Evolutionary conservation across 768 basidiomycete species (phyloP).

Genomic region (Suillus ampliporus): DNA sequence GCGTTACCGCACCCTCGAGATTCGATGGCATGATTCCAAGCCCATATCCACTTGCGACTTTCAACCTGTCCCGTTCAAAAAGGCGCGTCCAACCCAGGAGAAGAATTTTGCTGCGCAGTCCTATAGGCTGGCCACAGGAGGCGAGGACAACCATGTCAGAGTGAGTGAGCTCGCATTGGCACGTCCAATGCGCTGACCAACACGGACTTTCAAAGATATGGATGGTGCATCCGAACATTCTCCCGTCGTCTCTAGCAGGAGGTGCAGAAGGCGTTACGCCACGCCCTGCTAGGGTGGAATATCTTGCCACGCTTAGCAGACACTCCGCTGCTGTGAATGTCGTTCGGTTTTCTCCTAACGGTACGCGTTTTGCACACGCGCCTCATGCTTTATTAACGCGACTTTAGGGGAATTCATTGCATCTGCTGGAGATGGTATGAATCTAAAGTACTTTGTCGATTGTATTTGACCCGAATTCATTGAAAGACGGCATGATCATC

Average conservation of each 20-base stretch:
- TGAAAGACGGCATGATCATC: constrained; percentile 92
- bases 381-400: constrained; percentile 5
- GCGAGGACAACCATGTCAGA: constrained; percentile 96
- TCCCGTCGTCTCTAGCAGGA: constrained; percentile 62
- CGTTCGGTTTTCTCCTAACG: constrained; percentile 94
- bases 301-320: constrained; percentile 89
- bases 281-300: constrained; percentile 89
- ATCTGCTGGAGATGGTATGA: constrained; percentile 95
- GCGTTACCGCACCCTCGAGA: constrained; percentile 91
- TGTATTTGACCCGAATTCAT: constrained; percentile 14
- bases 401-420: constrained; percentile 84
- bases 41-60: constrained; percentile 98
- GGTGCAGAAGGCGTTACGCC: constrained; percentile 39
- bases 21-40: constrained; percentile 95
- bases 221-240: constrained; percentile 93
- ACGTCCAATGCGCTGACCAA: constrained; percentile 18
- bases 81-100: constrained; percentile 68
- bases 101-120: constrained; percentile 67
- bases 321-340: constrained; percentile 97
- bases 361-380: constrained; percentile 46
- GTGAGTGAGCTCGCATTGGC: constrained; percentile 55
- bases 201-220: constrained; percentile 63
- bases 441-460: constrained; percentile 11
- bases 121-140: constrained; percentile 94
- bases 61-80: constrained; percentile 83